phyloP scores from a whole-genome alignment of 768 basidiomycete genomes.

The Roridomyces roridus region DNA sequence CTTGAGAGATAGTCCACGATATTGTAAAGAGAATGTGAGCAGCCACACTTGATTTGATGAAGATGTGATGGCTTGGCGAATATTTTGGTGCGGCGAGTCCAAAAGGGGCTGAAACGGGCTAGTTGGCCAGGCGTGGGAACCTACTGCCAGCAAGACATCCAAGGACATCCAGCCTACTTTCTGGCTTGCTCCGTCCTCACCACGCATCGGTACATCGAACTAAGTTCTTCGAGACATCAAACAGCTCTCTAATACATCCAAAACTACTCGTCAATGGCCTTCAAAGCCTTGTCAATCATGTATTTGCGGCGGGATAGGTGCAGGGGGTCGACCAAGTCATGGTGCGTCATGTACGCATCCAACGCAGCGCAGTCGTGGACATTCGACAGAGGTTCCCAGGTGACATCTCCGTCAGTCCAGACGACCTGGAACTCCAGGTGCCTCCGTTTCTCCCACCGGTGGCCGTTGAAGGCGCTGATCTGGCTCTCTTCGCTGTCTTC shows the following conservation, averaged over 20 bases:
- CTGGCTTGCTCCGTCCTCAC: background rate
- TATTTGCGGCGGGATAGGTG: conserved; percentile 1
- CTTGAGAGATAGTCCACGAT: too few relatives aligned
- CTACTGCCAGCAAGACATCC: too few relatives aligned
- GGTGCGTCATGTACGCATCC: conserved; percentile 7
- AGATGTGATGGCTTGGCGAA: conserved; percentile 4
- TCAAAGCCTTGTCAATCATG: background rate
- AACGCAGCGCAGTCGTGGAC: conserved; percentile 8
- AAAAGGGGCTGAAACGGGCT: background rate
- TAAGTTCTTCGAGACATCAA: background rate
- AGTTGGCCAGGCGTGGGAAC: conserved; percentile 10
- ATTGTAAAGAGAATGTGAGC: too few relatives aligned
- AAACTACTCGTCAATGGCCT: background rate
- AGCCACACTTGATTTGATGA: too few relatives aligned
- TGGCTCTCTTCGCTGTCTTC: background rate
- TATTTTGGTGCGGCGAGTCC: conserved; percentile 1
- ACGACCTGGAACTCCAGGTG: conserved; percentile 14
- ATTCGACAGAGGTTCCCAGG: conserved; percentile 18
- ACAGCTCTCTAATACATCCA: background rate
- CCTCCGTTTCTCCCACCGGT: conserved; percentile 1
- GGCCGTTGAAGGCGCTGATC: background rate
- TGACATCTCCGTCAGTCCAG: conserved; percentile 13
- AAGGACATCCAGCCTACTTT: background rate
- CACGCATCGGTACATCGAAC: background rate
- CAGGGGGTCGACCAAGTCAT: background rate